phyloP scores from a whole-genome alignment of 768 basidiomycete species.

The Hericium alpestre region DNA sequence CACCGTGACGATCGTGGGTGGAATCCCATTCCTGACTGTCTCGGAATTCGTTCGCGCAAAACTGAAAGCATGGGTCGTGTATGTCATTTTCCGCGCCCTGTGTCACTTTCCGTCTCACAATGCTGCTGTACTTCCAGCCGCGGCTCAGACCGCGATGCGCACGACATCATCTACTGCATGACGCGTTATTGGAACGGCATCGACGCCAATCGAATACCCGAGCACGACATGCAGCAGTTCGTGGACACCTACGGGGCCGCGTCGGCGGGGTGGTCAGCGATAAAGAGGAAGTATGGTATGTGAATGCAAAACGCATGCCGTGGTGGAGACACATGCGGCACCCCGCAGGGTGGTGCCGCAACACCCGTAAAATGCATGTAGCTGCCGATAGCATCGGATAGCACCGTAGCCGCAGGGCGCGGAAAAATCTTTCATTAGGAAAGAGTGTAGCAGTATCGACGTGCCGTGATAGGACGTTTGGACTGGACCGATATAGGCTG shows the following conservation, averaged over 20 bases:
- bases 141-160: constrained; percentile 60
- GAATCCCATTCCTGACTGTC: constrained; percentile 71
- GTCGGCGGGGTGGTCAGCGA: constrained; percentile 61
- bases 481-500: background rate
- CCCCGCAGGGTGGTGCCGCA: background rate
- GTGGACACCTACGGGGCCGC: constrained; percentile 48
- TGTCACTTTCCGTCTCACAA: background rate
- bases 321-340: background rate
- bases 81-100: constrained; percentile 21
- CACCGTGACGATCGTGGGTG: constrained; percentile 58
- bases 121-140: constrained; percentile 33
- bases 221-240: constrained; percentile 77
- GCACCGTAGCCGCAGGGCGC: background rate
- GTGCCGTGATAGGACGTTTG: background rate
- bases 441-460: background rate
- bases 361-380: background rate
- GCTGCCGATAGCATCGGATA: background rate
- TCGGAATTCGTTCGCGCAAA: constrained; percentile 83
- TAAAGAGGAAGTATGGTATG: constrained; percentile 67
- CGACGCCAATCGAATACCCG: constrained; percentile 78
- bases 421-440: background rate
- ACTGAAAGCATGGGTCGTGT: constrained; percentile 77
- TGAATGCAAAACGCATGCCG: constrained; percentile 14
- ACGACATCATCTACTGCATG: constrained; percentile 64
- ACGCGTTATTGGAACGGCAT: constrained; percentile 71